Percentiles rank a stretch among this genome's conserved stretches.
Evolutionary conservation across 164 flowering plant species (phyloP).

Genomic region (Macadamia tetraphylla): DNA sequence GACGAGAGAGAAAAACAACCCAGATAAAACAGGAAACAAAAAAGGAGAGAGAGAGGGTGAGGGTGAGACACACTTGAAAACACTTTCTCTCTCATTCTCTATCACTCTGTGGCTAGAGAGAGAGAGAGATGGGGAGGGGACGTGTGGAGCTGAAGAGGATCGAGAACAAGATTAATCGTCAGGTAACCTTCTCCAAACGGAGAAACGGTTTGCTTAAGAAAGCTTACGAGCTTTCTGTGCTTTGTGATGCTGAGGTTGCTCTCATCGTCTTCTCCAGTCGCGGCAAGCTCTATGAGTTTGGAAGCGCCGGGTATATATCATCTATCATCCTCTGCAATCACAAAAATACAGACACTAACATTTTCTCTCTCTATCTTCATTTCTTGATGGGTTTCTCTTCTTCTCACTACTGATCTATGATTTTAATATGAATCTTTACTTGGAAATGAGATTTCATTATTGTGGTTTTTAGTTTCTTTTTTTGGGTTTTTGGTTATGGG

Average conservation of each 20-base stretch:
- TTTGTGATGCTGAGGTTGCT: conserved; percentile 79
- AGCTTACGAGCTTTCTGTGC: conserved; percentile 73
- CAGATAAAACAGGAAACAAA: too few species aligned
- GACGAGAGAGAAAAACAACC: too few species aligned
- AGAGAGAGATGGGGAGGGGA: conserved; percentile 63
- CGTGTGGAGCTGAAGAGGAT: conserved; percentile 79
- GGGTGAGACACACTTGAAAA: too few species aligned
- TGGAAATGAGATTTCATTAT: neutral
- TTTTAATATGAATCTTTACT: neutral
- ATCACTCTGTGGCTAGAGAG: neutral
- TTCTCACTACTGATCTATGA: too few species aligned
- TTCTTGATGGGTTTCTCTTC: neutral
- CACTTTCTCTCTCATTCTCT: too few species aligned
- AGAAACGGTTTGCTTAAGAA: conserved; percentile 72
- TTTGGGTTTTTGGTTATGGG: neutral
- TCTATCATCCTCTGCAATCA: too few species aligned
- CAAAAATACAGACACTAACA: too few species aligned
- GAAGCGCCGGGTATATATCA: conserved; percentile 46
- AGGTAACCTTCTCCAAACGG: conserved; percentile 78
- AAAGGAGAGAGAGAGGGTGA: too few species aligned
- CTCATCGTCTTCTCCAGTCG: conserved; percentile 75
- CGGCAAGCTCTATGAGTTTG: conserved; percentile 75
- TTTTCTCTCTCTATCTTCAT: neutral
- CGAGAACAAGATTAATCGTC: conserved; percentile 80
- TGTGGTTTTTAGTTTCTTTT: neutral